Evolutionary conservation across 306 rosid species (phyloP).

Genomic region (Rosa lucieae): DNA sequence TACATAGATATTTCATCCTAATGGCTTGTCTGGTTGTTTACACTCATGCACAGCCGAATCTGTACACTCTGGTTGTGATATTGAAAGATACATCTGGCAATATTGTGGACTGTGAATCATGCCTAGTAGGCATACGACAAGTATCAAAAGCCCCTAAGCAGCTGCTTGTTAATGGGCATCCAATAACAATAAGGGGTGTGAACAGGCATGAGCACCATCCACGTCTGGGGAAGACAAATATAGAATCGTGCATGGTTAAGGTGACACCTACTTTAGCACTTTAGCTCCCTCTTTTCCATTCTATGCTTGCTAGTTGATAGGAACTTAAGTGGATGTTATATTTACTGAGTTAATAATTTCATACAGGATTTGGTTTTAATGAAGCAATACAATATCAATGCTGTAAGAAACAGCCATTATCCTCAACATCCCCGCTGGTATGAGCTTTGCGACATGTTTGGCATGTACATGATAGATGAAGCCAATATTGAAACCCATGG

Average conservation of each 20-base stretch:
- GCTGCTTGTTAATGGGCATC: conserved; percentile 83
- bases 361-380: conserved; percentile 83
- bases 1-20: background rate
- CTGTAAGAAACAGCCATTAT: conserved; percentile 97
- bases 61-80: conserved; percentile 73
- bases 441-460: conserved; percentile 87
- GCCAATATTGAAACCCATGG: conserved; percentile 96
- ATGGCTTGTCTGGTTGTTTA: conserved; percentile 18
- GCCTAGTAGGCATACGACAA: conserved; percentile 72
- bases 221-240: conserved; percentile 84
- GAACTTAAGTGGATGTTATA: conserved; percentile 12
- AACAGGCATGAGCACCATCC: conserved; percentile 99
- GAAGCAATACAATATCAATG: conserved; percentile 92
- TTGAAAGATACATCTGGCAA: conserved; percentile 71
- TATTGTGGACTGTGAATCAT: conserved; percentile 81
- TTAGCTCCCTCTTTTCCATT: conserved; percentile 2
- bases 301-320: conserved; percentile 11
- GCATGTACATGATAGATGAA: conserved; percentile 98
- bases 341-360: conserved; percentile 15
- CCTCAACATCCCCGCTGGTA: conserved; percentile 99
- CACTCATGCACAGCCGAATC: conserved; percentile 64
- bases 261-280: conserved; percentile 34
- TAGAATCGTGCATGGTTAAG: conserved; percentile 95
- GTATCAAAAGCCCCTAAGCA: conserved; percentile 84
- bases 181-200: conserved; percentile 82